A percentile compares a stretch with the other conserved stretches of the same genome.
Evolutionary conservation across 2,329 filamentous ascomycete genomes (phyloP).

Genomic region (Verruconis gallopava): DNA sequence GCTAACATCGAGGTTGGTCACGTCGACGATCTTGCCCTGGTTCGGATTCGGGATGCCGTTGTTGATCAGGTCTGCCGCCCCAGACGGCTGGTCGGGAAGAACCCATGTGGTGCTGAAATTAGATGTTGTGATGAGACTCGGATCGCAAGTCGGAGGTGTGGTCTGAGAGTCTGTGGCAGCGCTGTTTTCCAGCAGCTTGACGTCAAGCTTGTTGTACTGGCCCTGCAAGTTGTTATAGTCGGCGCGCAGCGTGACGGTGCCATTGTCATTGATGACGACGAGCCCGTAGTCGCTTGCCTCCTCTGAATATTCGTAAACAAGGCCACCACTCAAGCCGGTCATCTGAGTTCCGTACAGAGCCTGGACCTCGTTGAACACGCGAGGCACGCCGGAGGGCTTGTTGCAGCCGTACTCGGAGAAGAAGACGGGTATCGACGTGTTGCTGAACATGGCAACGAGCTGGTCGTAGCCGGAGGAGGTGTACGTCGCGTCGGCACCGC

Average conservation of each 20-base stretch:
- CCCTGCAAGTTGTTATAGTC: conserved; percentile 55
- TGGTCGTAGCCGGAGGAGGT: conserved; percentile 48
- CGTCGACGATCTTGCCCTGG: conserved; percentile 41
- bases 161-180: conserved; percentile 44
- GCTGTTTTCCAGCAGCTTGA: conserved; percentile 50
- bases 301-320: conserved; percentile 71
- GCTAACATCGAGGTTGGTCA: conserved; percentile 43
- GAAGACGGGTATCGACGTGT: conserved; percentile 38
- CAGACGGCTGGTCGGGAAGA: conserved; percentile 54
- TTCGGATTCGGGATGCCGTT: conserved; percentile 57
- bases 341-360: conserved; percentile 61
- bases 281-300: conserved; percentile 49
- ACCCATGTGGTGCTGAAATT: conserved; percentile 71
- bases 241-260: conserved; percentile 27
- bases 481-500: conserved; percentile 54
- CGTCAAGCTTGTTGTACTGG: conserved; percentile 65
- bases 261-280: conserved; percentile 31
- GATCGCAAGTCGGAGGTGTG: conserved; percentile 50
- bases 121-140: conserved; percentile 49
- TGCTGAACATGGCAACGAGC: conserved; percentile 49
- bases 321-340: conserved; percentile 59
- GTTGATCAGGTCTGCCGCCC: conserved; percentile 59
- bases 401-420: conserved; percentile 79
- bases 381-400: conserved; percentile 42
- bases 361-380: conserved; percentile 62